A percentile compares a stretch with the other conserved stretches of the same genome.
These are phyloP conservation scores for Xylariaceae sp. DNA, from an alignment of 2,329 filamentous ascomycete genomes.

Conservation along the genomic window DNA sequence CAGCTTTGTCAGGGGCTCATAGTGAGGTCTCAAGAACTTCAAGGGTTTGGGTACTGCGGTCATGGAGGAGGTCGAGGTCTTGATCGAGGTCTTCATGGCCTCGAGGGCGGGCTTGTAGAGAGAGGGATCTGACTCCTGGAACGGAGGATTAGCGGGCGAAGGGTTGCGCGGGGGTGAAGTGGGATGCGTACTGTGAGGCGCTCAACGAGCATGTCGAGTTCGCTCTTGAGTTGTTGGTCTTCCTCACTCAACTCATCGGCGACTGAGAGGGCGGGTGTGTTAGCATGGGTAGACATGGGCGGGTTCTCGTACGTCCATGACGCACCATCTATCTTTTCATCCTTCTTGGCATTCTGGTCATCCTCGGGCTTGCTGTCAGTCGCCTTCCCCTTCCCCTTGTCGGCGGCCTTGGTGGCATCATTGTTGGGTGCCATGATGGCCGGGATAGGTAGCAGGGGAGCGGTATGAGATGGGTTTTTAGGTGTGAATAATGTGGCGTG, in stretches of 20 bases:
- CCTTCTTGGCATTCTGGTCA: conserved; percentile 62
- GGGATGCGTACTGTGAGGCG: conserved; percentile 68
- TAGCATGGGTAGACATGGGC: too few relatives aligned
- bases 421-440: conserved; percentile 86
- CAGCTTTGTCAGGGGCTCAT: conserved; percentile 79
- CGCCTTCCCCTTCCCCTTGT: conserved; percentile 97
- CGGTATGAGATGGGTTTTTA: too few relatives aligned
- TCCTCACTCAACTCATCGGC: conserved; percentile 94
- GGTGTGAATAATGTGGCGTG: not conserved
- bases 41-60: conserved; percentile 97
- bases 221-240: conserved; percentile 95
- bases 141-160: not conserved
- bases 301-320: too few relatives aligned
- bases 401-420: conserved; percentile 75
- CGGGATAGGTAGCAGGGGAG: too few relatives aligned
- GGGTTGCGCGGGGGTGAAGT: too few relatives aligned
- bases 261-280: conserved; percentile 35
- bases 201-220: conserved; percentile 97
- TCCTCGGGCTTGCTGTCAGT: conserved; percentile 61
- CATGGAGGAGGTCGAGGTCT: conserved; percentile 99
- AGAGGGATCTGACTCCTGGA: conserved; percentile 77
- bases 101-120: conserved; percentile 92
- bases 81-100: conserved; percentile 97
- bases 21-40: conserved; percentile 96
- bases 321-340: conserved; percentile 53